Percentiles rank a stretch among this genome's conserved stretches.
phyloP scores from a whole-genome alignment of 441 rosid genomes.

The Biscutella auriculata region DNA sequence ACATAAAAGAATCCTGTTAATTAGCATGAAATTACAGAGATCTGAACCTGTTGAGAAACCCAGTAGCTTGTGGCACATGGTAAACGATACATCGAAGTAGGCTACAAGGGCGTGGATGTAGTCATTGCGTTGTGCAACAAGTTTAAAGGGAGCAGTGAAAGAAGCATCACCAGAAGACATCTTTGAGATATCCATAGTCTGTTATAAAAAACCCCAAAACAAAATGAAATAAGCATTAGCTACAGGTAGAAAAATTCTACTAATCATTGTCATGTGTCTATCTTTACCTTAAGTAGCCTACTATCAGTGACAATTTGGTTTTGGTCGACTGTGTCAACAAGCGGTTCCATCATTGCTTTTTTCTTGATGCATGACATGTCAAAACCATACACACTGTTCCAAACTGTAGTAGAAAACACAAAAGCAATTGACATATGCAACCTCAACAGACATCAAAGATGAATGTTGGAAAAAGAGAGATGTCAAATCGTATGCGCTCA shows the following conservation, averaged over 20 bases:
- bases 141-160: constrained; percentile 89
- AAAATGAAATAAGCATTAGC: constrained; percentile 12
- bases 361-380: constrained; percentile 98
- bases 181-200: constrained; percentile 96
- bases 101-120: constrained; percentile 95
- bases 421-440: neutral
- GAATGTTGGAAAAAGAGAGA: neutral
- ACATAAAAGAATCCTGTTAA: neutral
- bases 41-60: constrained; percentile 90
- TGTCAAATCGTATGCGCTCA: constrained; percentile 19
- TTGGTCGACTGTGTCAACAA: constrained; percentile 88
- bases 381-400: constrained; percentile 92
- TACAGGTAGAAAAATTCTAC: neutral
- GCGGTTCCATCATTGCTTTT: constrained; percentile 92
- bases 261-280: neutral
- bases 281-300: constrained; percentile 64
- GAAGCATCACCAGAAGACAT: constrained; percentile 92
- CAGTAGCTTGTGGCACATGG: constrained; percentile 78
- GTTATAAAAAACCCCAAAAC: constrained; percentile 6
- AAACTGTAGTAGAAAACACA: constrained; percentile 39
- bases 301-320: constrained; percentile 80
- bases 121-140: constrained; percentile 83
- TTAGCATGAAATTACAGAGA: neutral
- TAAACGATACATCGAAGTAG: constrained; percentile 87
- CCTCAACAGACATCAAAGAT: neutral